A percentile compares a stretch with the other conserved stretches of the same genome.
These are phyloP conservation scores for Avena atlantica DNA, from an alignment of 176 grass and related monocot species.

Conservation along the genomic window DNA sequence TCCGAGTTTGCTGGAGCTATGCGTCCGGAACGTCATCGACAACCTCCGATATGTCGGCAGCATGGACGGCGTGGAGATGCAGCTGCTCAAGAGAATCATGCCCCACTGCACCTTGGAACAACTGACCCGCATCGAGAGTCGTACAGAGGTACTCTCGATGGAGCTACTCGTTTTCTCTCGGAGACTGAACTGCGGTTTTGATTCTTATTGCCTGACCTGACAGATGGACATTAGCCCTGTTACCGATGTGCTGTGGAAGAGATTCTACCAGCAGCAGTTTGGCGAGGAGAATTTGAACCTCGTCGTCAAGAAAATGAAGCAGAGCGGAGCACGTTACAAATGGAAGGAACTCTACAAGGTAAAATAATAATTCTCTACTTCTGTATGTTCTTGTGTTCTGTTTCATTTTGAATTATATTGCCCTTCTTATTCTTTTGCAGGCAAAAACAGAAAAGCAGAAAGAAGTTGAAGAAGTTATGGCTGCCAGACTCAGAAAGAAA, in stretches of 20 bases:
- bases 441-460: conserved; percentile 42
- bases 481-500: conserved; percentile 37
- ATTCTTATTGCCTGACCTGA: neutral
- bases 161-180: neutral
- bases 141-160: conserved; percentile 26
- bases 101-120: conserved; percentile 57
- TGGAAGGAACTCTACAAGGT: conserved; percentile 56
- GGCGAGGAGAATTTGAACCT: conserved; percentile 6
- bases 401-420: neutral
- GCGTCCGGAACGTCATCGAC: conserved; percentile 45
- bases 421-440: conserved; percentile 29
- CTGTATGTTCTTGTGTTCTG: neutral
- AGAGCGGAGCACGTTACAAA: neutral
- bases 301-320: conserved; percentile 32
- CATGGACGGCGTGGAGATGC: conserved; percentile 45
- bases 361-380: neutral
- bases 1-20: conserved; percentile 55
- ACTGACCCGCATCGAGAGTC: conserved; percentile 29
- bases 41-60: conserved; percentile 37
- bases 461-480: conserved; percentile 46
- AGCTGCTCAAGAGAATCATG: conserved; percentile 56
- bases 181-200: neutral
- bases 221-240: conserved; percentile 54
- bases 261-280: conserved; percentile 49
- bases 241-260: conserved; percentile 53